Conservation (phyloP, 768 basidiomycete genomes). For the Amanita rimosa region DNA sequence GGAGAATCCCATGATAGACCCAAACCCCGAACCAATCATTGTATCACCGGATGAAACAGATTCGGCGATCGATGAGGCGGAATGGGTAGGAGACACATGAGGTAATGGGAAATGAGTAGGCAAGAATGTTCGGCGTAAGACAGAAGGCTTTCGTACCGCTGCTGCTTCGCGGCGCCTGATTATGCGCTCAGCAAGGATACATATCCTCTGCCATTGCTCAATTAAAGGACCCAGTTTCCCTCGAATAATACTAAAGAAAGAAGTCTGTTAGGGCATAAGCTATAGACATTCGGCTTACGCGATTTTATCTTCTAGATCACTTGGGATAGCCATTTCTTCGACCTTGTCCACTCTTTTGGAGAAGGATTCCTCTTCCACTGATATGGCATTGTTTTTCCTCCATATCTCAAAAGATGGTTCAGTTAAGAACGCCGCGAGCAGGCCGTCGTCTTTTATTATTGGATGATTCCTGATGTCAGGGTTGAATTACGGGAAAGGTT, state of each 20-base stretch:
- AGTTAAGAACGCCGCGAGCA: slow-evolving; percentile 71
- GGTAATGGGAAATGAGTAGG: slow-evolving; percentile 63
- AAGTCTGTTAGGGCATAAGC: slow-evolving; percentile 1
- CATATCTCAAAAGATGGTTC: slow-evolving; percentile 81
- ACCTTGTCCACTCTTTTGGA: slow-evolving; percentile 69
- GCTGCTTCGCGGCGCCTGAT: slow-evolving; percentile 87
- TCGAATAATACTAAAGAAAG: slow-evolving; percentile 50
- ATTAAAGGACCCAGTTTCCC: slow-evolving; percentile 66
- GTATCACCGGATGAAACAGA: slow-evolving; percentile 14
- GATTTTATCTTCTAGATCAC: slow-evolving; percentile 87
- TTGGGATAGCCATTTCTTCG: slow-evolving; percentile 89
- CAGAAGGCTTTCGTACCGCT: slow-evolving; percentile 69
- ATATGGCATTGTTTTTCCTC: slow-evolving; percentile 69
- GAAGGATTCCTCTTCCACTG: slow-evolving; percentile 79
- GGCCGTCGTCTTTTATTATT: slow-evolving; percentile 76
- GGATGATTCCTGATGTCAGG: slow-evolving; percentile 63
- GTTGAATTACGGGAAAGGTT: neutral
- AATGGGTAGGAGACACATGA: slow-evolving; percentile 21
- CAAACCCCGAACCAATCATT: slow-evolving; percentile 15
- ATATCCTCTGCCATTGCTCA: slow-evolving; percentile 88
- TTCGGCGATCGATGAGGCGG: slow-evolving; percentile 19
- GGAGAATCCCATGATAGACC: slow-evolving; percentile 9
- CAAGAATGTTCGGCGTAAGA: slow-evolving; percentile 50
- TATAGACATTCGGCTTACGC: slow-evolving; percentile 29
- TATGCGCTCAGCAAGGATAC: slow-evolving; percentile 76